Base-by-base conservation (phyloP, 75 land plant genomes). In the Larix kaempferi region DNA sequence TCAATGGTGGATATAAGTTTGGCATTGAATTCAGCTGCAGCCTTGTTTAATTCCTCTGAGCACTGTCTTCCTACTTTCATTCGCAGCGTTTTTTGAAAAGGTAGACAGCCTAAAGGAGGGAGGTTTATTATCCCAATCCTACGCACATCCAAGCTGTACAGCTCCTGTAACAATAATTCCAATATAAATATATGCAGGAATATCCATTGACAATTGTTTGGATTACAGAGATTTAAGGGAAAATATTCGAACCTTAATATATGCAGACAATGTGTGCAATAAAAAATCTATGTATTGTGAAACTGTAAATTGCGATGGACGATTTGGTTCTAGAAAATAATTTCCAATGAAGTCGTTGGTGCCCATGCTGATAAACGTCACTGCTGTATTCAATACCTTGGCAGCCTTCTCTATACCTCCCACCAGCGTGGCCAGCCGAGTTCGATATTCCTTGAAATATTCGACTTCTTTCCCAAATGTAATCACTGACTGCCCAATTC, bases 391-490 rank as follows among this genome's bases (percentile, higher is more conserved):
- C 0, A 52, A 2, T 1, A 83, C 64, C 1, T 8, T 69, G 52
- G 59, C 49, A 4, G 84, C 69, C 23, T 69, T 73, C 5, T 74
- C 13, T 25, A 19, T 22, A 2, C 33, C 33, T 19, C 84, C 84
- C 11, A 83, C 77, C 17, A 79, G 1, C 27, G 33, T 26, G n/a
- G 25, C 63, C 63, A 83, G 0, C 63, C 59, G 65, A 4, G 27
- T 56, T 62, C 62, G 62, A 71, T 83, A 83, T 6, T 79, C 60
- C 12, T 82, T 59, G 17, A 82, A 82, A 65, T 71, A 57, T 71
- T 78, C 65, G 55, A 82, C 37, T 75, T 82, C 82, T 35, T 78
- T 59, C 59, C 27, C 49, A n/a, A 73, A 41, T 44, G 84, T 64
- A 17, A 82, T 57, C 35, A 78, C 77, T 33, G 73, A 73, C 33